phyloP scores from a whole-genome alignment of 441 rosid genomes.

The Codiaeum variegatum region DNA sequence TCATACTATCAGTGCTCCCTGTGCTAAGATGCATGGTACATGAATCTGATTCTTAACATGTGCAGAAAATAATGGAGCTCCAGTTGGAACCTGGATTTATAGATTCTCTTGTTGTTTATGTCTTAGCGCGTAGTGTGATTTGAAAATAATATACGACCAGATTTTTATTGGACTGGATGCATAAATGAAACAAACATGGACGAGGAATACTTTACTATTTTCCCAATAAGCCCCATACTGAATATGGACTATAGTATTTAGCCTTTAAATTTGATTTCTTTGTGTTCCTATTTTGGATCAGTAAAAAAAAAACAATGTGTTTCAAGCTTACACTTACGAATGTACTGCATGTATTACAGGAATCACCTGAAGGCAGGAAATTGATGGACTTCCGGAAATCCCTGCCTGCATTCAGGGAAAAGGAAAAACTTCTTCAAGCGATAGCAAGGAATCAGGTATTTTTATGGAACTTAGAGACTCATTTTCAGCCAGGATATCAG shows the following conservation, averaged over 20 bases:
- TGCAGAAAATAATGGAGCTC: conserved; percentile 4
- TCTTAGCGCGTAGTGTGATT: not conserved
- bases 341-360: conserved; percentile 40
- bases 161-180: too few relatives aligned
- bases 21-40: not conserved
- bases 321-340: not conserved
- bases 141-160: too few relatives aligned
- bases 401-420: conserved; percentile 85
- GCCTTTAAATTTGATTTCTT: too few relatives aligned
- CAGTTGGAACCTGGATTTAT: not conserved
- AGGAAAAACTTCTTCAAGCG: conserved; percentile 90
- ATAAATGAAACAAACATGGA: too few relatives aligned
- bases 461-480: conserved; percentile 12
- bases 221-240: too few relatives aligned
- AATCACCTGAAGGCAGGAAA: conserved; percentile 84
- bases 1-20: not conserved
- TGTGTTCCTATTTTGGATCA: too few relatives aligned
- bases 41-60: not conserved
- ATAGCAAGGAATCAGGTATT: conserved; percentile 93
- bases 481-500: not conserved
- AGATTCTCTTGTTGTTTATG: not conserved
- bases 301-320: not conserved
- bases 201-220: too few relatives aligned
- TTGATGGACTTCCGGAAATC: conserved; percentile 80
- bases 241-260: too few relatives aligned